Conservation (phyloP, 1,284 basidiomycete species). For the Fomitopsis betulina region DNA sequence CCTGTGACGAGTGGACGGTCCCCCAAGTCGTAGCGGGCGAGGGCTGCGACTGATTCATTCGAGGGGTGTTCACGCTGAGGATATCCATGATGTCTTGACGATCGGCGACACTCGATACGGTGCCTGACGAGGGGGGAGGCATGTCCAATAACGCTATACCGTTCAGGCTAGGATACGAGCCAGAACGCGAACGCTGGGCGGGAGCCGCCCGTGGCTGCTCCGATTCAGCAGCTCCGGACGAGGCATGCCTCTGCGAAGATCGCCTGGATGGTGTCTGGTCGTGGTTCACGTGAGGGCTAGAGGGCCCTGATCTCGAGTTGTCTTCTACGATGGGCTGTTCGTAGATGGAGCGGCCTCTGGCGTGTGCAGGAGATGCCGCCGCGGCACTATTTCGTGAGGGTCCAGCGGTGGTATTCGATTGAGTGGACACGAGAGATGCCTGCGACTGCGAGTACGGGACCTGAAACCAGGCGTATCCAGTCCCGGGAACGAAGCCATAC, state of each 20-base stretch:
- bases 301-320: not conserved
- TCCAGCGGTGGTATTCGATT: not conserved
- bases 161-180: not conserved
- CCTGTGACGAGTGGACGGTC: slow-evolving; percentile 7
- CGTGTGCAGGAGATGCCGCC: not conserved
- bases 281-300: not conserved
- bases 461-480: slow-evolving; percentile 12
- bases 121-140: not conserved
- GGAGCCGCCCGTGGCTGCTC: not conserved
- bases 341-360: not conserved
- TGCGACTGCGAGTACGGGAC: not conserved
- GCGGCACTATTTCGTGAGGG: not conserved
- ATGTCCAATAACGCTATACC: slow-evolving; percentile 2
- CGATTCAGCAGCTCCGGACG: not conserved
- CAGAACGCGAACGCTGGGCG: not conserved
- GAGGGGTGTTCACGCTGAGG: slow-evolving; percentile 1
- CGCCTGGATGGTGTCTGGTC: not conserved
- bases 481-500: slow-evolving; percentile 13
- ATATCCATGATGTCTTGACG: slow-evolving; percentile 7
- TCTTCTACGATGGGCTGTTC: slow-evolving; percentile 1
- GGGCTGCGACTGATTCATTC: slow-evolving; percentile 4
- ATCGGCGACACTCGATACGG: not conserved
- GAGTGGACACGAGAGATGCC: not conserved
- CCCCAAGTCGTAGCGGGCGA: slow-evolving; percentile 22
- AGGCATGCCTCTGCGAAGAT: not conserved